These are phyloP conservation scores for Pulveroboletus sp. DNA, from an alignment of 768 basidiomycete species.

Conservation along the genomic window DNA sequence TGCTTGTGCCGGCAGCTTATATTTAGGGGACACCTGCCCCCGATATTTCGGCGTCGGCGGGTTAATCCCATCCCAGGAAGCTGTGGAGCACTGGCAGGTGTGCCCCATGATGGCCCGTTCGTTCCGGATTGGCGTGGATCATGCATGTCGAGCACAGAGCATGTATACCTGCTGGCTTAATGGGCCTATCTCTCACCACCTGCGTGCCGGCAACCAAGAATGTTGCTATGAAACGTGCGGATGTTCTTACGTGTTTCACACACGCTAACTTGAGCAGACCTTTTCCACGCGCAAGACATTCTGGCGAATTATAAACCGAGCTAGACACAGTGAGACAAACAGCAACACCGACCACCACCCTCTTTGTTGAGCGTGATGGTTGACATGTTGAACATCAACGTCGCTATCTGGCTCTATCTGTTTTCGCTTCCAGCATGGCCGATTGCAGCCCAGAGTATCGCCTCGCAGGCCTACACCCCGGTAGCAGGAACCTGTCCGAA, in stretches of 20 bases:
- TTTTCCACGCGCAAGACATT: background rate
- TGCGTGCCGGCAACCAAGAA: background rate
- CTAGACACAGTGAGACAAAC: background rate
- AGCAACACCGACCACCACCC: background rate
- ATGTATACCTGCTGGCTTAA: background rate
- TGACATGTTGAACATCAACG: background rate
- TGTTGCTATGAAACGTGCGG: background rate
- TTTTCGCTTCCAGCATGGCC: constrained; percentile 1
- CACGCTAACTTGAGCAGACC: background rate
- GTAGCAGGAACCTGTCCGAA: constrained; percentile 15
- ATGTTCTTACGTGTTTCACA: background rate
- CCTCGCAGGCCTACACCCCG: constrained; percentile 26
- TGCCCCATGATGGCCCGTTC: too few relatives aligned
- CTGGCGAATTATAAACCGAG: background rate
- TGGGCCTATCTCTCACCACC: background rate
- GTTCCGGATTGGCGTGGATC: too few relatives aligned
- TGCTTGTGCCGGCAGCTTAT: background rate
- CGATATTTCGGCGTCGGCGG: too few relatives aligned
- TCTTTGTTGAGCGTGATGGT: background rate
- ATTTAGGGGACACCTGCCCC: too few relatives aligned
- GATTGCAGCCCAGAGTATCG: constrained; percentile 19
- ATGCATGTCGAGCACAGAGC: too few relatives aligned
- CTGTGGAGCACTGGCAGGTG: too few relatives aligned
- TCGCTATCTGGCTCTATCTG: constrained; percentile 12
- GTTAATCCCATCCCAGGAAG: too few relatives aligned